phyloP scores from a whole-genome alignment of 345 rosid species.

The Angophora floribunda region DNA sequence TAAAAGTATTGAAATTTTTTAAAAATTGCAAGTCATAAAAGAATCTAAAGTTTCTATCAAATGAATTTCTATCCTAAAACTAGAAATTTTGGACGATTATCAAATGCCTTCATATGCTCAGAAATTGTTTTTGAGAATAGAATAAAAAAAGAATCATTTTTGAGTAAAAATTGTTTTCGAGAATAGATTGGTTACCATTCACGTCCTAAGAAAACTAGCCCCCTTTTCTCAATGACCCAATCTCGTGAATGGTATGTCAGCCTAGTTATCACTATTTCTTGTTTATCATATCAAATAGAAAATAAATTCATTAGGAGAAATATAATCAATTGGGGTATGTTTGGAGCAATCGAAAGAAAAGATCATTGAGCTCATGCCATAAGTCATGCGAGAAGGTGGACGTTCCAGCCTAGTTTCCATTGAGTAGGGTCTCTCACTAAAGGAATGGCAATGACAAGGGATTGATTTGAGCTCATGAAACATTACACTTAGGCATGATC shows the following conservation, averaged over 20 bases:
- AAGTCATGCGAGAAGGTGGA: slow-evolving; percentile 61
- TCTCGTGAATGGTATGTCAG: slow-evolving; percentile 60
- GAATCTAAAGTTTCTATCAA: too few relatives aligned
- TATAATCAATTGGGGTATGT: not conserved
- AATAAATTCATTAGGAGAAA: not conserved
- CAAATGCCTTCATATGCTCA: too few relatives aligned
- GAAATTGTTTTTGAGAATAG: too few relatives aligned
- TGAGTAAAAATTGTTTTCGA: too few relatives aligned
- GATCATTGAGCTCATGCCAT: slow-evolving; percentile 36
- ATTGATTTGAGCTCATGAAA: slow-evolving; percentile 59
- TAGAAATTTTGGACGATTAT: too few relatives aligned
- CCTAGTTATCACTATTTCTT: slow-evolving; percentile 81
- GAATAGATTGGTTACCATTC: too few relatives aligned
- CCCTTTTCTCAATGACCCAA: slow-evolving; percentile 73
- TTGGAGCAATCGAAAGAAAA: not conserved
- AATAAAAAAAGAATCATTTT: too few relatives aligned
- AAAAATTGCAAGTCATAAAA: too few relatives aligned
- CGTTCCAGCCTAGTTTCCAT: slow-evolving; percentile 78
- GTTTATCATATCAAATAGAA: not conserved
- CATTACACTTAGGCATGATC: slow-evolving; percentile 15
- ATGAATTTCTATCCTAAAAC: too few relatives aligned
- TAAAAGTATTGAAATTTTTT: too few relatives aligned
- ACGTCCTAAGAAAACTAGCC: slow-evolving; percentile 47
- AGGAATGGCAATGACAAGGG: slow-evolving; percentile 62
- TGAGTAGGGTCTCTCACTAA: slow-evolving; percentile 53